Base-by-base conservation (phyloP, 2,329 filamentous ascomycete genomes). In the Chaetothyriales sp. region DNA sequence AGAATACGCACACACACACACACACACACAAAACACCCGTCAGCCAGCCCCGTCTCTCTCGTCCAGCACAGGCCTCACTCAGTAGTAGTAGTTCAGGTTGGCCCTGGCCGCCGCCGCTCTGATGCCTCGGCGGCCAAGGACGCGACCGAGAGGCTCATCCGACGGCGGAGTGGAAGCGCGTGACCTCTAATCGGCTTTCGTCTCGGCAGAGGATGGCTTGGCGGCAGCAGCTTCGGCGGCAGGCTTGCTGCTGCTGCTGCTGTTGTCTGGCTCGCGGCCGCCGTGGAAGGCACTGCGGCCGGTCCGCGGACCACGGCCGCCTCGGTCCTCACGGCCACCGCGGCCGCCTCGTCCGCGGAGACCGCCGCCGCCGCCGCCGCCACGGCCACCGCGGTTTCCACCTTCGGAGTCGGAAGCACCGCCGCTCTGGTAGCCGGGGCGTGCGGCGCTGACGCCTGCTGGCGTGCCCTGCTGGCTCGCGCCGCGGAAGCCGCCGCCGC, bases 351-450 rank as follows among this genome's bases (percentile, higher is more conserved):
- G 84, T 51, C 70, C 70, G 58, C 77, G 72, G 61, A 77, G 73
- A 18, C 72, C 71, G 40, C 73, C 73, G 46, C 76, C 75, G 25
- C 76, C 76, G n/a, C n/a, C n/a, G n/a, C n/a, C n/a, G n/a, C 72
- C 71, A 40, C 73, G 73, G 46, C 76, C 75, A 25, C 76, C 76
- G 50, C 78, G 76, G 54, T 80, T 76, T 54, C 86, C 83, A 57
- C 76, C 74, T 63, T 89, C 86, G 60, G 83, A 86, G 64, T 84
- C 82, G 54, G 83, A 89, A 53, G 86, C 87, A 50, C 82, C 86
- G 51, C 85, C 86, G 64, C 88, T 94, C 61, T 87, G 83, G 72
- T 95, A 95, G 54, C 87, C 88, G 60, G 84, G 85, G 52, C 78
- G 77, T 46, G 64, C 59, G 49, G 70, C 69, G 58, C 75, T 74